Percentiles rank a stretch among this genome's conserved stretches.
Evolutionary conservation across 1,284 basidiomycete genomes (phyloP).

Genomic region (Fomitopsis schrenkii): DNA sequence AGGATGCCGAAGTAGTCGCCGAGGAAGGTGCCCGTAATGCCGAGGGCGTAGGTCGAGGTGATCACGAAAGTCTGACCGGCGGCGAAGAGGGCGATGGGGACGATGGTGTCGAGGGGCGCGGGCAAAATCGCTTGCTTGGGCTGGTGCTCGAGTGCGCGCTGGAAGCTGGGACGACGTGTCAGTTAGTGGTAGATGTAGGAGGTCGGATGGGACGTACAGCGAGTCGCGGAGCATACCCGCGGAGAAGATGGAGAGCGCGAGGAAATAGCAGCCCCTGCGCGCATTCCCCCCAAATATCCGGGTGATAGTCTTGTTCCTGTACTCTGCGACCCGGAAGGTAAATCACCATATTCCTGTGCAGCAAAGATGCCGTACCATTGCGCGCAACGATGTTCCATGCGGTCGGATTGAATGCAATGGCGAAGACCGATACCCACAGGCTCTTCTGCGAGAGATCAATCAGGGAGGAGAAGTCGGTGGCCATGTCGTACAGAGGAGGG

Average conservation of each 20-base stretch:
- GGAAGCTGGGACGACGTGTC: constrained; percentile 47
- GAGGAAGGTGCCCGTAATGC: constrained; percentile 91
- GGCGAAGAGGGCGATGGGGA: constrained; percentile 66
- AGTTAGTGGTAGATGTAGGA: not conserved
- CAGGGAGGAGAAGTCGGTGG: not conserved
- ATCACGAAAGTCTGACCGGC: constrained; percentile 81
- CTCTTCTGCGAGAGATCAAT: constrained; percentile 66
- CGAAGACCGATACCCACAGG: constrained; percentile 57
- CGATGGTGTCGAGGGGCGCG: constrained; percentile 51
- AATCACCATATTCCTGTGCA: not conserved
- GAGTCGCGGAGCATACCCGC: constrained; percentile 85
- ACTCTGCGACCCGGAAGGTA: constrained; percentile 50
- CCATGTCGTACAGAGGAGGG: not conserved
- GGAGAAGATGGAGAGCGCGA: constrained; percentile 87
- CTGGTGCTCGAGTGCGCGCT: constrained; percentile 69
- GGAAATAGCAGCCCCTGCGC: constrained; percentile 82
- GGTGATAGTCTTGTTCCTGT: constrained; percentile 84
- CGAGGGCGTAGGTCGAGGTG: constrained; percentile 88
- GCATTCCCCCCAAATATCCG: constrained; percentile 74
- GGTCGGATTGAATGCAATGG: constrained; percentile 85
- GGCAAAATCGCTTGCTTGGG: constrained; percentile 57
- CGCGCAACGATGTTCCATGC: constrained; percentile 96
- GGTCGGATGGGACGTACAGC: constrained; percentile 52
- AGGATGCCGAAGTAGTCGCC: constrained; percentile 99
- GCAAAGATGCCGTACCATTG: constrained; percentile 63